Evolutionary conservation across 768 basidiomycete genomes (phyloP).

Genomic region (Leccinum sublutescens): DNA sequence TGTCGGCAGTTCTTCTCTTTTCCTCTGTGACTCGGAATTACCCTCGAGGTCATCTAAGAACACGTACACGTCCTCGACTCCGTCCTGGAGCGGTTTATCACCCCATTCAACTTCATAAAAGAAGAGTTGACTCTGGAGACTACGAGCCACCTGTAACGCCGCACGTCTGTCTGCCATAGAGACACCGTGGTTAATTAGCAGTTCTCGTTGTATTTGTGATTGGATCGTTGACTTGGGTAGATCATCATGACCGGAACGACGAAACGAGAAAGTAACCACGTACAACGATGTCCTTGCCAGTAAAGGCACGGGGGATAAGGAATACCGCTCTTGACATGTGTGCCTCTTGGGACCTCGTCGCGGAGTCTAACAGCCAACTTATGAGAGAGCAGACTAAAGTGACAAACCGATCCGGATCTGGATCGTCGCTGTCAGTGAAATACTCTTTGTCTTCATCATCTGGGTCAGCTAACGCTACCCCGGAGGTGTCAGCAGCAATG

Average conservation of each 20-base stretch:
- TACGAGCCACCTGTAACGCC: conserved; percentile 85
- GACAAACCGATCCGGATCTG: conserved; percentile 76
- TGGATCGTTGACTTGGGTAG: conserved; percentile 79
- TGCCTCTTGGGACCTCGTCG: conserved; percentile 84
- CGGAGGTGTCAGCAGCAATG: conserved; percentile 15
- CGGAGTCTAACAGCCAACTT: conserved; percentile 78
- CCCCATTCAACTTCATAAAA: conserved; percentile 98
- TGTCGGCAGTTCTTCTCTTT: conserved; percentile 76
- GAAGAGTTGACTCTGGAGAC: conserved; percentile 88
- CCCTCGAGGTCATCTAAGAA: conserved; percentile 83
- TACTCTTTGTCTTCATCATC: conserved; percentile 31
- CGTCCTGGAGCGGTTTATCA: conserved; percentile 74
- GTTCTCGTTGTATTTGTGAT: conserved; percentile 79
- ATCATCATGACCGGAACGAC: conserved; percentile 4
- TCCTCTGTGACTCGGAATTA: conserved; percentile 53
- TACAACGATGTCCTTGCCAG: conserved; percentile 92
- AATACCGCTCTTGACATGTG: conserved; percentile 90
- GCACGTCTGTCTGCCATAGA: conserved; percentile 77
- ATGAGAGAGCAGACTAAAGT: conserved; percentile 83
- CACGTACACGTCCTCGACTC: conserved; percentile 91
- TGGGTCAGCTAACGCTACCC: conserved; percentile 20
- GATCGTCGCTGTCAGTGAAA: conserved; percentile 53
- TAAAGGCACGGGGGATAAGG: conserved; percentile 86
- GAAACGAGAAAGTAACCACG: conserved; percentile 31
- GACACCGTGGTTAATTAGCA: conserved; percentile 71